A percentile compares a stretch with the other conserved stretches of the same genome.
Evolutionary conservation across 306 rosid species (phyloP).

Genomic region (Cicer arietinum): DNA sequence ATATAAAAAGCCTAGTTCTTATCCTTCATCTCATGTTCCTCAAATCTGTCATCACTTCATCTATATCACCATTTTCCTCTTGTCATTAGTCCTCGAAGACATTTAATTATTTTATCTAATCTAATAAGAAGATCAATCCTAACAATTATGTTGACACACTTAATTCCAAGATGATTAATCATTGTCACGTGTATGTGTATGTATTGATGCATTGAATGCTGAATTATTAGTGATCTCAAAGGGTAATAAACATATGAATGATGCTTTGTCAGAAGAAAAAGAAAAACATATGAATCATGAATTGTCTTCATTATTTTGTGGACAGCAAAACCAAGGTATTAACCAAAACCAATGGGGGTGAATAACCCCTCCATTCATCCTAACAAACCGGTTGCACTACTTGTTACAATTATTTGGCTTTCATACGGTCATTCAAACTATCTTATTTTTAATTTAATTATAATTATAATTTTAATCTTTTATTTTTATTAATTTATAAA

Average conservation of each 20-base stretch:
- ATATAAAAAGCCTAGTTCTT: neutral
- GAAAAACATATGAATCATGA: neutral
- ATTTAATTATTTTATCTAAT: neutral
- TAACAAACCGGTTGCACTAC: neutral
- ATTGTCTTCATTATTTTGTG: conserved; percentile 25
- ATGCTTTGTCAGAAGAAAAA: neutral
- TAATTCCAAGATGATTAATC: conserved; percentile 14
- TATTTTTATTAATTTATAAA: too few species aligned
- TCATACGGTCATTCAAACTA: neutral
- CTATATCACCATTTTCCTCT: neutral
- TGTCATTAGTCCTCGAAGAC: conserved; percentile 20
- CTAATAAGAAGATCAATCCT: conserved; percentile 17
- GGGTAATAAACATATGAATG: neutral
- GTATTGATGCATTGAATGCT: conserved; percentile 41
- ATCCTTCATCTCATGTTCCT: conserved; percentile 54
- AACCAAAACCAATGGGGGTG: neutral
- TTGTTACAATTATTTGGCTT: neutral
- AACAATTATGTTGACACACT: neutral
- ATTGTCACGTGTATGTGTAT: conserved; percentile 24
- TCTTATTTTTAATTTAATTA: neutral
- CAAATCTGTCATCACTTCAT: conserved; percentile 38
- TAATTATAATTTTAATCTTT: too few species aligned
- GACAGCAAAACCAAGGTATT: conserved; percentile 1
- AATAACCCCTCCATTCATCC: neutral
- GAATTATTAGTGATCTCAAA: conserved; percentile 16